phyloP scores from a whole-genome alignment of 129 eudicot species.

The Logfia minima region DNA sequence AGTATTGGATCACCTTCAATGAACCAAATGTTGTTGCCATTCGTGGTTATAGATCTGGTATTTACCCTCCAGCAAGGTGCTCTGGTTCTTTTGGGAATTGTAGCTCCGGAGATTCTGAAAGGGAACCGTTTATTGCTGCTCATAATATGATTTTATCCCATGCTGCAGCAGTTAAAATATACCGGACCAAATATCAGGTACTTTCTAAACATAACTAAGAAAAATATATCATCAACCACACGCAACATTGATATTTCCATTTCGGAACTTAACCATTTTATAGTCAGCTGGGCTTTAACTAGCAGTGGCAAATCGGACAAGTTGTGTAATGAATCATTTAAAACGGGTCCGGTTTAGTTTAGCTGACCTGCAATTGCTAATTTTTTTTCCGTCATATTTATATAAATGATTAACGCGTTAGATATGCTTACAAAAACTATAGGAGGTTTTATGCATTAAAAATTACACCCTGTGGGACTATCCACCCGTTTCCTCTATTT shows the following conservation, averaged over 20 bases:
- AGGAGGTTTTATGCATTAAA: not conserved
- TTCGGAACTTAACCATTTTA: not conserved
- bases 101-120: conserved; percentile 60
- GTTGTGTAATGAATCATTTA: not conserved
- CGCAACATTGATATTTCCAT: not conserved
- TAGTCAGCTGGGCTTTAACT: not conserved
- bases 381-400: not conserved
- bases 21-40: conserved; percentile 67
- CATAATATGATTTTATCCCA: conserved; percentile 71
- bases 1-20: conserved; percentile 67
- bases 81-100: conserved; percentile 62
- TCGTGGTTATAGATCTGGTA: conserved; percentile 59
- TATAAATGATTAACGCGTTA: no score
- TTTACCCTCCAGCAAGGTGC: conserved; percentile 68
- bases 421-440: no score
- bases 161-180: conserved; percentile 53
- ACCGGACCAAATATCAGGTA: conserved; percentile 68
- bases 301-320: not conserved
- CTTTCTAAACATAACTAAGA: not conserved
- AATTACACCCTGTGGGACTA: not conserved
- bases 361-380: not conserved
- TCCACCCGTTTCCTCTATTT: not conserved
- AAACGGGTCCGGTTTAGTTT: not conserved
- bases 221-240: not conserved
- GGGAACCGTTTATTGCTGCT: conserved; percentile 66